Conservation (phyloP, 192 early-diverging fungal genomes). For the Podochytrium sp. region DNA sequence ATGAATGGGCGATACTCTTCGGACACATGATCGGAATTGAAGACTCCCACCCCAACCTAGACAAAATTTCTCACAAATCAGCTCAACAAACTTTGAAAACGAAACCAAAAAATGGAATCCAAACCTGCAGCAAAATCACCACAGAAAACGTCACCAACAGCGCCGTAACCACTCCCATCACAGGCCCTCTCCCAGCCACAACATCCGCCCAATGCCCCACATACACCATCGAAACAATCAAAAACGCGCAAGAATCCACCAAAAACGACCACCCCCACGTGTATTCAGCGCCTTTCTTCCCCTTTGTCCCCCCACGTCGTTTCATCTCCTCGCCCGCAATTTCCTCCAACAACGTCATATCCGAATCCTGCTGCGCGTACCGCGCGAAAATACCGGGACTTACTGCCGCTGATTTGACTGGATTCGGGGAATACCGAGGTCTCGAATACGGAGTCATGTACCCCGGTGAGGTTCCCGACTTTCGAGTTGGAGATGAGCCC, state of each 20-base stretch:
- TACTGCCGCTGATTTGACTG: not conserved
- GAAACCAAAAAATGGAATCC: not conserved
- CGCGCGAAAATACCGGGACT: conserved; percentile 1
- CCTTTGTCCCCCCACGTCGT: not conserved
- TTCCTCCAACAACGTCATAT: not conserved
- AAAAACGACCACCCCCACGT: conserved; percentile 12
- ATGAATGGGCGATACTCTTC: conserved; percentile 11
- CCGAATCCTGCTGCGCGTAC: not conserved
- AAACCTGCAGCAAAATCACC: conserved; percentile 18
- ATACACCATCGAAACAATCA: not conserved
- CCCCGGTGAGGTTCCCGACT: not conserved
- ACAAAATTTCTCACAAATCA: no score
- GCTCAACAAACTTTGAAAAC: no score
- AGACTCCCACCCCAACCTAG: conserved; percentile 16
- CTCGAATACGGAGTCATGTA: not conserved
- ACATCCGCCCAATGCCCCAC: conserved; percentile 12
- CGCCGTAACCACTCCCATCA: not conserved
- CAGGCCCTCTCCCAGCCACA: conserved; percentile 15
- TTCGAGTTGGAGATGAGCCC: not conserved
- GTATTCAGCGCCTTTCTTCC: not conserved
- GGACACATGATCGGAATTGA: conserved; percentile 2
- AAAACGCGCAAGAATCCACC: not conserved
- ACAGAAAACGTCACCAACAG: conserved; percentile 7
- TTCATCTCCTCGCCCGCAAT: not conserved
- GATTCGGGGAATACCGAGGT: not conserved